Conservation (phyloP, 129 eudicot species). For the Cynara cardunculus region DNA sequence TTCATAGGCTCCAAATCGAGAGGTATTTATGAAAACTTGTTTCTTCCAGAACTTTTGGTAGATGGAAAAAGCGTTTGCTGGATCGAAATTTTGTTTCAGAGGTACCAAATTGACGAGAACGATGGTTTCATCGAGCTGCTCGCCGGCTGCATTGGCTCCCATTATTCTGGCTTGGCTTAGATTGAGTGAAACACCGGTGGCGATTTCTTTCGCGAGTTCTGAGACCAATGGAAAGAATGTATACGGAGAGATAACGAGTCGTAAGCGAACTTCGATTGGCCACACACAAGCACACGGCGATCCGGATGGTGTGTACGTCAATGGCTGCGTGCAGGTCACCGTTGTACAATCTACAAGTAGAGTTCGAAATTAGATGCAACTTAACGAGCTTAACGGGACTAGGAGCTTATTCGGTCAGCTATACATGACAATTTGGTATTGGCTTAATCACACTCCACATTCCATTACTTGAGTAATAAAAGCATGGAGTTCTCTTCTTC, state of each 20-base stretch:
- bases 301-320: conserved; percentile 76
- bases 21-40: conserved; percentile 41
- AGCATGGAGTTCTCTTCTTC: too few species aligned
- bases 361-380: neutral
- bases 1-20: conserved; percentile 64
- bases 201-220: conserved; percentile 68
- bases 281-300: conserved; percentile 88
- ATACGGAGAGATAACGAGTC: conserved; percentile 56
- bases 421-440: too few species aligned
- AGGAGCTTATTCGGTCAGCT: neutral
- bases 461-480: too few species aligned
- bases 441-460: too few species aligned
- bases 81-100: conserved; percentile 36
- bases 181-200: conserved; percentile 52
- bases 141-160: conserved; percentile 92
- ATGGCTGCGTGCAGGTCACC: conserved; percentile 71
- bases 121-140: conserved; percentile 67
- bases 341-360: conserved; percentile 65
- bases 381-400: too few species aligned
- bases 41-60: conserved; percentile 76
- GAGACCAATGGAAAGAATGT: conserved; percentile 82
- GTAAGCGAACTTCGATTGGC: conserved; percentile 72
- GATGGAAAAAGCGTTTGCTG: conserved; percentile 48
- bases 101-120: conserved; percentile 84
- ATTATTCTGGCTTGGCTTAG: conserved; percentile 81